Evolutionary conservation across 2,329 filamentous ascomycete species (phyloP).

Genomic region (Botrytis squamosa): DNA sequence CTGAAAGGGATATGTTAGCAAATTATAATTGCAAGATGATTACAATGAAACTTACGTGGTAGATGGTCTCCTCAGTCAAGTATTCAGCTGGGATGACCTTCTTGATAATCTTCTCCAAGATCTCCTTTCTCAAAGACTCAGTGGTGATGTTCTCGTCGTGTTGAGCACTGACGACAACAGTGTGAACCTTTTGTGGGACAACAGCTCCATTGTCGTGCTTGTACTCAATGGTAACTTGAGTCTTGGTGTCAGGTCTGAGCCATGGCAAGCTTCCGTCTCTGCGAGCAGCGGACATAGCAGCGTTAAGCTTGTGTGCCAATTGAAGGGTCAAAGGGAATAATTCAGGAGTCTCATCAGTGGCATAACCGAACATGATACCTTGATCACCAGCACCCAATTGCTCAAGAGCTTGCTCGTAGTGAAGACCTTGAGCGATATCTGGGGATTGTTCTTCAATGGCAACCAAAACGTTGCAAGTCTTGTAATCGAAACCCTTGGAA

Average conservation of each 20-base stretch:
- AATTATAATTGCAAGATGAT: background rate
- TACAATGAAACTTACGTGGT: conserved; percentile 68
- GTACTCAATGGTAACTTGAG: conserved; percentile 98
- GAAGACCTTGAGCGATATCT: conserved; percentile 97
- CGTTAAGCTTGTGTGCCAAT: conserved; percentile 95
- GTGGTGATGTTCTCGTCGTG: conserved; percentile 86
- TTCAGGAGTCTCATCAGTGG: conserved; percentile 98
- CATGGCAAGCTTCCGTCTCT: conserved; percentile 85
- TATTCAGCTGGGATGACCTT: conserved; percentile 89
- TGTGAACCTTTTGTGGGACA: conserved; percentile 88
- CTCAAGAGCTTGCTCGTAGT: conserved; percentile 97
- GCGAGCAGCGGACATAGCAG: conserved; percentile 87
- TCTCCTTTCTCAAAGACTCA: conserved; percentile 89
- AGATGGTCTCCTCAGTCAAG: conserved; percentile 88
- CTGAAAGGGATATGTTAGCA: conserved; percentile 40
- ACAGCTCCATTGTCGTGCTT: conserved; percentile 94
- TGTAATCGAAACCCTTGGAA: conserved; percentile 98
- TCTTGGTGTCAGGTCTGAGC: conserved; percentile 99
- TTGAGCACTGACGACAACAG: conserved; percentile 94
- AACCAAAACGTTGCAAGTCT: conserved; percentile 97
- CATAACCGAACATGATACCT: conserved; percentile 99
- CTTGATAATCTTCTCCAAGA: conserved; percentile 97
- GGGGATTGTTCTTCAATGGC: conserved; percentile 99
- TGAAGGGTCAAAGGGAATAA: conserved; percentile 91
- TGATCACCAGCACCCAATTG: conserved; percentile 98